These are phyloP conservation scores for Rhododendron mucronatum DNA, from an alignment of 148 eudicot species.

Conservation along the genomic window DNA sequence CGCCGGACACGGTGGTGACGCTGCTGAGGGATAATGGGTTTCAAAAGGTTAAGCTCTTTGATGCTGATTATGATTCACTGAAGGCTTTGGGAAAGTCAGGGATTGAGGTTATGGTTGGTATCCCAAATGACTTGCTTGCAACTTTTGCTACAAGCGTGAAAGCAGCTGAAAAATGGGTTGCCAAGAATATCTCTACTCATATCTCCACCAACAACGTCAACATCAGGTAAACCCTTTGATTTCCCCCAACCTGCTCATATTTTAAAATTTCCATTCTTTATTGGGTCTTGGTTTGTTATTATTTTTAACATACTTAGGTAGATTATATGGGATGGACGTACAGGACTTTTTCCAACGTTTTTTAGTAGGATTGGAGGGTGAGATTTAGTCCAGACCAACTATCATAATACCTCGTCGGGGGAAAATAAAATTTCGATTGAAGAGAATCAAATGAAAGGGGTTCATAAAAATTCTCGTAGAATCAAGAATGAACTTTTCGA, in stretches of 20 bases:
- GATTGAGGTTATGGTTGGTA: conserved; percentile 96
- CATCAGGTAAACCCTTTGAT: conserved; percentile 48
- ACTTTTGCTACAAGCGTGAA: conserved; percentile 62
- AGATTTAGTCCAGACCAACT: not conserved
- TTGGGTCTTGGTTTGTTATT: not conserved
- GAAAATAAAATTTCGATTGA: not conserved
- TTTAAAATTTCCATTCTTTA: not conserved
- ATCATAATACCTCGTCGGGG: not conserved
- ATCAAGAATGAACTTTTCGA: not conserved
- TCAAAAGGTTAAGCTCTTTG: conserved; percentile 86
- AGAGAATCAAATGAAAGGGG: not conserved
- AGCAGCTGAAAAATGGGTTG: conserved; percentile 91
- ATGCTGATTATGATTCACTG: conserved; percentile 68
- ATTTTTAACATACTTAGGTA: not conserved
- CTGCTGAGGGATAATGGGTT: conserved; percentile 74
- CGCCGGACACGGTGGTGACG: conserved; percentile 64
- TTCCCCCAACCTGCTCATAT: not conserved
- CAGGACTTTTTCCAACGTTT: not conserved
- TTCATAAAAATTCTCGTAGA: not conserved
- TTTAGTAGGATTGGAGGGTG: not conserved
- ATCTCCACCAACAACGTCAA: conserved; percentile 45
- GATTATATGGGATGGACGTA: not conserved
- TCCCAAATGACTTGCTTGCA: conserved; percentile 83
- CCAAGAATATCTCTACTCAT: conserved; percentile 74
- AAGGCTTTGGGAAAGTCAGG: conserved; percentile 64